These are phyloP conservation scores for Chaetomiaceae sp. DNA, from an alignment of 2,329 filamentous ascomycete species.

Conservation along the genomic window DNA sequence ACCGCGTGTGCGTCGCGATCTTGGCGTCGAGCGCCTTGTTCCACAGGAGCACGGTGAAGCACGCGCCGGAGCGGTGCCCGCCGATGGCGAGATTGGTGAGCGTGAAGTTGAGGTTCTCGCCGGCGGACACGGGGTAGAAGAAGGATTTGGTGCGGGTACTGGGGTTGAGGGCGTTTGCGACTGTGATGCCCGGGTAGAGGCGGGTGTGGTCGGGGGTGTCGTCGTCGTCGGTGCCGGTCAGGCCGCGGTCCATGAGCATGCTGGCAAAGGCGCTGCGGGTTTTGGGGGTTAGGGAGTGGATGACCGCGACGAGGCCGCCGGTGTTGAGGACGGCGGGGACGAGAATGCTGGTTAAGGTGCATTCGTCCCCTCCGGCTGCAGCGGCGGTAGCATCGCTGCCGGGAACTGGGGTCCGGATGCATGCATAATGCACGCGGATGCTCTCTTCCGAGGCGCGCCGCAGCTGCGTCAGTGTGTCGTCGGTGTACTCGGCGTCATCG, in stretches of 20 bases:
- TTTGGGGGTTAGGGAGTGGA: not conserved
- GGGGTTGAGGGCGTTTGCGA: conserved; percentile 10
- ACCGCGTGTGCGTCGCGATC: conserved; percentile 9
- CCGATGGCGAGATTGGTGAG: conserved; percentile 3
- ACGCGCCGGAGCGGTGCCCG: conserved; percentile 3
- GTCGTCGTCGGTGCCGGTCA: conserved; percentile 16
- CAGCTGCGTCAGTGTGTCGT: conserved; percentile 9
- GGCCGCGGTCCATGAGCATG: conserved; percentile 15
- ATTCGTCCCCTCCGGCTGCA: conserved; percentile 2
- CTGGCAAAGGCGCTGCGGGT: conserved; percentile 11
- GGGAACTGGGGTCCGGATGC: conserved; percentile 10
- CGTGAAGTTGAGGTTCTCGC: conserved; percentile 15
- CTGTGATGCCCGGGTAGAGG: conserved; percentile 13
- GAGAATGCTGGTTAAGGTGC: conserved; percentile 8
- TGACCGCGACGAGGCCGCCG: conserved; percentile 16
- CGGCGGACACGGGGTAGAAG: conserved; percentile 10
- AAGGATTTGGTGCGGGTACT: conserved; percentile 7
- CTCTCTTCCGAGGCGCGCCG: conserved; percentile 16
- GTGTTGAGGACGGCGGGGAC: conserved; percentile 17
- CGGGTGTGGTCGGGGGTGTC: conserved; percentile 6
- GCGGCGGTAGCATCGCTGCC: not conserved
- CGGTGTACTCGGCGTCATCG: not conserved
- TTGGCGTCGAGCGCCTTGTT: conserved; percentile 5
- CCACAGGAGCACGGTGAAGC: conserved; percentile 12
- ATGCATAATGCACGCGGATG: conserved; percentile 20